Evolutionary conservation across 2,329 filamentous ascomycete species (phyloP), one percentile per base, ranked within the genome.

Genomic region (Fusarium marasasianum): DNA sequence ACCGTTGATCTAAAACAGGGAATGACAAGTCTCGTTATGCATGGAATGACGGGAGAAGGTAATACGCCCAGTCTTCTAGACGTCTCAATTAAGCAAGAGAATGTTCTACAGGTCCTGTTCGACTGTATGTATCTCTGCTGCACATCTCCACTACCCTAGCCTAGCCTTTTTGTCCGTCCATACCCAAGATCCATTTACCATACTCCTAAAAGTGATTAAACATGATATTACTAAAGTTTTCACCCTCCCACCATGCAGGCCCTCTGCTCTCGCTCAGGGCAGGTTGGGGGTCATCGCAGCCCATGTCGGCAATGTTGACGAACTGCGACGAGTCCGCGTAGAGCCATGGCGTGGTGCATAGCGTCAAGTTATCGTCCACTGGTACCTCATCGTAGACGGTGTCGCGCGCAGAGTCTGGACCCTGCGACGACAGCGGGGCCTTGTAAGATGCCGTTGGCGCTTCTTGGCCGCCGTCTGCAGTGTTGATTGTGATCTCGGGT

Each of bases 401-500:
- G 26, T 75, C 73, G 22, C 78, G 70, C 3, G 77, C 65, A 1
- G 80, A 78, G 26, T 73, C 71, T 29, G 74, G 71, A 24, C 67
- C 67, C n/a, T 72, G 69, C 4, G 79, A 72, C 1, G 76, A 69
- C 5, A 76, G 41, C 0, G 79, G 73, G 8, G 76, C 75, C 58
- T 81, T 84, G 78, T 77, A 83, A 0, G 82, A 82, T 22, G 81
- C 35, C 13, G 85, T 84, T 2, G 86, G 86, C 3, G 84, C 86
- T 15, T 86, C 85, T 60, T 87, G 86, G 1, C 86, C 86, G 15
- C 86, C 86, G 64, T 88, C 86, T 6, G 86, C 83, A 1, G 86
- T 87, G 70, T 88, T 87, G 51, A 88, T 85, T 4, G 81, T 85
- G 61, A 88, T 84, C 51, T 88, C 86, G 1, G 86, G 86, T 1